Evolutionary conservation across 2,329 filamentous ascomycete genomes (phyloP), one percentile per base, ranked within the genome.

Genomic region (Whalleya microplaca): DNA sequence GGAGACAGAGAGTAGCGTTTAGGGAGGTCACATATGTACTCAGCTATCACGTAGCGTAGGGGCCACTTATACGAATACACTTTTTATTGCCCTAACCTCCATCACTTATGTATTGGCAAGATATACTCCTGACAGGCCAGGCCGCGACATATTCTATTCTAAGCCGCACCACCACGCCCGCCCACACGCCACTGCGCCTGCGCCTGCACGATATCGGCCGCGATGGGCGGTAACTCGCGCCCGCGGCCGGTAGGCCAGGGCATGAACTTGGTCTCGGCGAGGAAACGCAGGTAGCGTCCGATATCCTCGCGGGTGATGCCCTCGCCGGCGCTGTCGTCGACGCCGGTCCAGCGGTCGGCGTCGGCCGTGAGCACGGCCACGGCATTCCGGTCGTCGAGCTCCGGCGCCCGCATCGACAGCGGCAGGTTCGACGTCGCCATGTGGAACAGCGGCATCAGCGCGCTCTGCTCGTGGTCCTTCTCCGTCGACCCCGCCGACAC

Each of bases 331-430:
- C 81, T 84, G 63, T 80, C 81, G 61, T 87, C 84, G 32, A 83
- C 70, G 0, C 80, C 81, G 0, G 84, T 82, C 83, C 82, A 82
- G 79, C 81, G 69, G 50, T 80, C 77, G 0, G 79, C 79, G 66
- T 93, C 88, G 2, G 80, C 79, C 69, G 83, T 83, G 21, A 96
- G 78, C 0, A 87, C 83, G 1, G 77, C 75, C 1, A 83, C 79
- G 0, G 91, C 84, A 67, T 95, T 92, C 56, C 69, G 50, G 69
- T 94, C 90, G 66, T 91, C 88, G 12, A 95, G 81, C 70, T 91
- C 89, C 0, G 89, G 88, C 0, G 90, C 89, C 43, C 83, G 84
- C 29, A 87, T 90, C 66, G 85, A 85, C 41, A 80, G 80, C 0
- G 88, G 89, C n/a, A 92, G 77, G 71, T 91, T 85, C 21, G 82